These are phyloP conservation scores for Saturnispora galanensis DNA, from an alignment of 805 yeast genomes.

Conservation along the genomic window DNA sequence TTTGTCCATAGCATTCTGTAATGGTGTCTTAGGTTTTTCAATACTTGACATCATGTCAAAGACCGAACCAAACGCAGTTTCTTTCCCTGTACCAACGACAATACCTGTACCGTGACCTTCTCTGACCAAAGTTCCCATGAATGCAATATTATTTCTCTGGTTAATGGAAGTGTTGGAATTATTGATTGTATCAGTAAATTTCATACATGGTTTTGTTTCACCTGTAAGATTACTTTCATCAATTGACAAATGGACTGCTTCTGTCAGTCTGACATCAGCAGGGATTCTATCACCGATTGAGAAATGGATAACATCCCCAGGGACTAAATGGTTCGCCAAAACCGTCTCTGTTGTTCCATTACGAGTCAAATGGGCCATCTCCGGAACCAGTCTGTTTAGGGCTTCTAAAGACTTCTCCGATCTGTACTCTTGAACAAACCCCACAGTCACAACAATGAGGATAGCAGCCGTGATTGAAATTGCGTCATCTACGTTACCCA, in stretches of 20 bases:
- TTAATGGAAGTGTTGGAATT: constrained; percentile 26
- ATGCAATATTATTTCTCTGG: constrained; percentile 72
- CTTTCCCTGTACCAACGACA: constrained; percentile 81
- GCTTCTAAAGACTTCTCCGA: constrained; percentile 94
- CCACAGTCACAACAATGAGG: constrained; percentile 88
- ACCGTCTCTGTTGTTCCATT: constrained; percentile 71
- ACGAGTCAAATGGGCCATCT: constrained; percentile 88
- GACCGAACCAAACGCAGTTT: constrained; percentile 90
- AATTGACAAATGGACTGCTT: constrained; percentile 68
- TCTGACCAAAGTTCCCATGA: constrained; percentile 95
- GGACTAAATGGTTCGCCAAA: constrained; percentile 80
- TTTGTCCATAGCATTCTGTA: constrained; percentile 91
- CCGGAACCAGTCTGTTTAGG: constrained; percentile 86
- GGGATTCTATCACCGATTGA: constrained; percentile 93
- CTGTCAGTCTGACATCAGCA: constrained; percentile 79
- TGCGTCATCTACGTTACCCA: constrained; percentile 97
- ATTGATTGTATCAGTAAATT: constrained; percentile 38
- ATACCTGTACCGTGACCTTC: constrained; percentile 94
- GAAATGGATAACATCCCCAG: constrained; percentile 90
- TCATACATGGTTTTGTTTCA: constrained; percentile 81
- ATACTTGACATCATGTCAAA: constrained; percentile 92
- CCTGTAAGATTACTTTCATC: constrained; percentile 97
- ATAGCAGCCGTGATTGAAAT: constrained; percentile 89
- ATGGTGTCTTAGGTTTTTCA: constrained; percentile 96
- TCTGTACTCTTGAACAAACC: constrained; percentile 94